Evolutionary conservation across 163 green algal genomes (phyloP), one percentile per base, ranked within the genome.

Genomic region (Chloroidium sp.): DNA sequence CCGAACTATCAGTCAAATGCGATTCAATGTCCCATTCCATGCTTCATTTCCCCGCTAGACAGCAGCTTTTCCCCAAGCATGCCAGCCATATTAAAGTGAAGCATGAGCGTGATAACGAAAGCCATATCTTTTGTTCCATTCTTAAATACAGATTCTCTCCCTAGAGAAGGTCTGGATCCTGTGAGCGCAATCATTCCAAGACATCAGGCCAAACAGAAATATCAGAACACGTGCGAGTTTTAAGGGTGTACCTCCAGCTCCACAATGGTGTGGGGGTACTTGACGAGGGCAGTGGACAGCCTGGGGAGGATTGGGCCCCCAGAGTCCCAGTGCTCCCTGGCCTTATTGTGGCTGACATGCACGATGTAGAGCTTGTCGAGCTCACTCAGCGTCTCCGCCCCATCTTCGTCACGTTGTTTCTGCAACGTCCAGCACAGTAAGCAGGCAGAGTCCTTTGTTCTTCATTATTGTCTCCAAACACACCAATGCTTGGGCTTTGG

Each of bases 291-390:
- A 36, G 74, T 62, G 1, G 62, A 3, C 75, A 86, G 57, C 13
- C 76, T 76, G 62, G 79, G 82, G 59, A 86, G 69, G 4, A 86
- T 69, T 1, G 82, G 82, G 4, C 82, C 82, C 1, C 82, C 82
- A 8, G 75, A 75, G 69, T 77, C 74, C 82, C 82, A 86, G 10
- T 59, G 61, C 8, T 85, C 81, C 58, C 77, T 79, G 60, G 81
- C 74, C 13, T 69, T 74, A 58, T 69, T 62, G 6, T 72, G 69
- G n/a, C 69, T 79, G 2, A 86, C 78, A 64, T 86, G 82, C 69
- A 86, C 82, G 3, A 86, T 76, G 36, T 69, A 86, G 1, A 86
- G 82, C 78, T 81, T 86, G 76, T 86, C 82, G 58, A 78, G 57
- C 1, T 61, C 61, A n/a, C 79, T 83, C 57, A 86, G 68, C 13